Percentiles rank a stretch among this genome's conserved stretches.
Evolutionary conservation across 352 stramenopile species (phyloP).

Genomic region (Phytophthora tubulina): DNA sequence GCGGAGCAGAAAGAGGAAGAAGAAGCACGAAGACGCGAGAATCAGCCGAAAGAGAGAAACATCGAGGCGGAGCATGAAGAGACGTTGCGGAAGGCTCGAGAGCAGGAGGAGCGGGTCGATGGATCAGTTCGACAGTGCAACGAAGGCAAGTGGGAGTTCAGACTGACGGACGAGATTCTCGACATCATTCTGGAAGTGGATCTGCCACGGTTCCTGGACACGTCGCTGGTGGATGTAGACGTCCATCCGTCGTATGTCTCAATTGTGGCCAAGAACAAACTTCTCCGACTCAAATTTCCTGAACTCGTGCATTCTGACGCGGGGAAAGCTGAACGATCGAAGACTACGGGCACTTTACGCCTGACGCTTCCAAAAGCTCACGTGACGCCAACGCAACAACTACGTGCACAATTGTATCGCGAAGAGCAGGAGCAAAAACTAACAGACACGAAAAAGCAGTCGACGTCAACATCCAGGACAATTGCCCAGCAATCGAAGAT

Average conservation of each 20-base stretch:
- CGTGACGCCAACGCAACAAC: slow-evolving; percentile 45
- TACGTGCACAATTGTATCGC: slow-evolving; percentile 49
- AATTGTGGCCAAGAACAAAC: slow-evolving; percentile 94
- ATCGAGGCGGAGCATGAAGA: slow-evolving; percentile 88
- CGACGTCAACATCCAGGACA: slow-evolving; percentile 8
- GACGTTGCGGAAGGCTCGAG: slow-evolving; percentile 48
- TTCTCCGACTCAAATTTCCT: slow-evolving; percentile 70
- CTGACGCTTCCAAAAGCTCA: slow-evolving; percentile 68
- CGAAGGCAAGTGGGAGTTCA: slow-evolving; percentile 92
- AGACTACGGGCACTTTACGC: slow-evolving; percentile 58
- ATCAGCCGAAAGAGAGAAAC: slow-evolving; percentile 88
- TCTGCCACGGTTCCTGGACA: slow-evolving; percentile 91
- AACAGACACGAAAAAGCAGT: slow-evolving; percentile 15
- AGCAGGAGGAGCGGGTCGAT: slow-evolving; percentile 45
- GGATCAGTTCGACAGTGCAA: slow-evolving; percentile 89
- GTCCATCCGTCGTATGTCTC: slow-evolving; percentile 94
- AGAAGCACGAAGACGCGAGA: slow-evolving; percentile 79
- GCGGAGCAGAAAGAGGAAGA: slow-evolving; percentile 95
- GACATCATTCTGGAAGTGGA: slow-evolving; percentile 84
- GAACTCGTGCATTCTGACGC: slow-evolving; percentile 66
- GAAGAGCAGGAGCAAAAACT: slow-evolving; percentile 42
- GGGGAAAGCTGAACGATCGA: slow-evolving; percentile 65
- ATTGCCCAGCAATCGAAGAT: slow-evolving; percentile 21
- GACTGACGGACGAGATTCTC: slow-evolving; percentile 62
- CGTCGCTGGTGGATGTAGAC: slow-evolving; percentile 95